Evolutionary conservation across 352 stramenopile genomes (phyloP).

Genomic region (Pythium folliculosum): DNA sequence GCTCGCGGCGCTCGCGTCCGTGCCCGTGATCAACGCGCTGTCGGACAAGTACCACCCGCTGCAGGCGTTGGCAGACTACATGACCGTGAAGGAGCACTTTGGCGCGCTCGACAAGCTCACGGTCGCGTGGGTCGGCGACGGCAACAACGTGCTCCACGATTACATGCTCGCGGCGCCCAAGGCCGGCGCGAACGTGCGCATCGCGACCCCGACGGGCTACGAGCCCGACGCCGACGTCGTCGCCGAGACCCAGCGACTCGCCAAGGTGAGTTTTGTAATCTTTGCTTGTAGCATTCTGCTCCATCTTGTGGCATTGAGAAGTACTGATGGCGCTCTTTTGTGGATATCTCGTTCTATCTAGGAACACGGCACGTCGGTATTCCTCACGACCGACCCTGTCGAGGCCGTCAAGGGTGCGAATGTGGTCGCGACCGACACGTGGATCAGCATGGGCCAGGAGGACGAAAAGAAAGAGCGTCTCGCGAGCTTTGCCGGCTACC

Average conservation of each 20-base stretch:
- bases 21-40: constrained; percentile 98
- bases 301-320: no score
- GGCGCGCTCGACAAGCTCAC: constrained; percentile 89
- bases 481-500: constrained; percentile 95
- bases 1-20: constrained; percentile 87
- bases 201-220: constrained; percentile 94
- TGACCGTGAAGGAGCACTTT: constrained; percentile 95
- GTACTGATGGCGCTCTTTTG: not conserved
- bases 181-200: constrained; percentile 91
- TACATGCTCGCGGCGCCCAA: constrained; percentile 95
- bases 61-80: constrained; percentile 97
- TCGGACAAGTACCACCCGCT: constrained; percentile 98
- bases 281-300: not conserved
- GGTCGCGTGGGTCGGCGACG: constrained; percentile 97
- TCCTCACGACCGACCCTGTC: constrained; percentile 89
- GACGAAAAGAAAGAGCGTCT: constrained; percentile 93
- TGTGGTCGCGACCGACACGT: constrained; percentile 97
- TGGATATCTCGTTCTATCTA: constrained; percentile 5
- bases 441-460: constrained; percentile 95
- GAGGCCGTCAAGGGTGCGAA: constrained; percentile 94
- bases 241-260: constrained; percentile 88
- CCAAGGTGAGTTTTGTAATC: constrained; percentile 35
- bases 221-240: constrained; percentile 90
- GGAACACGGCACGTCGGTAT: constrained; percentile 62
- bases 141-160: constrained; percentile 98